A percentile compares a stretch with the other conserved stretches of the same genome.
Evolutionary conservation across 1,284 basidiomycete genomes (phyloP).

Genomic region (Trametes hirsuta): DNA sequence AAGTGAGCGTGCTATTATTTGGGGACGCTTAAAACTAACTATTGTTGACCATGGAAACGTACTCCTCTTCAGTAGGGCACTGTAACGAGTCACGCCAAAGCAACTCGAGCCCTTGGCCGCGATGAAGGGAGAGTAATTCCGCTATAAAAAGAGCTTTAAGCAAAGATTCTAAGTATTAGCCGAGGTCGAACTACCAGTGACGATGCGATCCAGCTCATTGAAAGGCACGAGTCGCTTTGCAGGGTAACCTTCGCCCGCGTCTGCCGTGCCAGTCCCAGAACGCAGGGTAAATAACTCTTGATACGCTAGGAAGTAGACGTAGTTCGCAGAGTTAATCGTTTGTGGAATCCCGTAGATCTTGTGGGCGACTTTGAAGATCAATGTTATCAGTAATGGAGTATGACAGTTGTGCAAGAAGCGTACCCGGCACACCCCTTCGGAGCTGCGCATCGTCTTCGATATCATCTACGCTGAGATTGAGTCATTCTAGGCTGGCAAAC

Average conservation of each 20-base stretch:
- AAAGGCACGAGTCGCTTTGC: conserved; percentile 38
- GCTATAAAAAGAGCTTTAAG: conserved; percentile 42
- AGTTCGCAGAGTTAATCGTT: conserved; percentile 98
- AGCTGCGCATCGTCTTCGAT: conserved; percentile 96
- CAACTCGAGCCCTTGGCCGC: conserved; percentile 95
- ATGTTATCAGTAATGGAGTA: neutral
- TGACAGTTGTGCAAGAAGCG: conserved; percentile 15
- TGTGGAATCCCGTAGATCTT: conserved; percentile 96
- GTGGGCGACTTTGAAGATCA: conserved; percentile 68
- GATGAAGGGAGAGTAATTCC: conserved; percentile 89
- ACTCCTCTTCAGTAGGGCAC: conserved; percentile 95
- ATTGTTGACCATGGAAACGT: conserved; percentile 95
- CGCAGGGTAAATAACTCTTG: conserved; percentile 74
- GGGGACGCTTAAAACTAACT: conserved; percentile 56
- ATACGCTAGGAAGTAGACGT: conserved; percentile 93
- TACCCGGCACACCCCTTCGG: conserved; percentile 84
- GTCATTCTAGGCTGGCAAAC: neutral
- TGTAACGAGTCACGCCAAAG: conserved; percentile 92
- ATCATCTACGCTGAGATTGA: conserved; percentile 81
- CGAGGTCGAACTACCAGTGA: conserved; percentile 52
- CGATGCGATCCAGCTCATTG: conserved; percentile 64
- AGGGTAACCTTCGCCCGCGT: neutral
- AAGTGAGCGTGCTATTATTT: neutral
- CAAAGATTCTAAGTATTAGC: neutral
- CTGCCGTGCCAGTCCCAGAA: conserved; percentile 27